phyloP scores from a whole-genome alignment of 2,329 filamentous ascomycete species.

The Dactylellina drechsleri region DNA sequence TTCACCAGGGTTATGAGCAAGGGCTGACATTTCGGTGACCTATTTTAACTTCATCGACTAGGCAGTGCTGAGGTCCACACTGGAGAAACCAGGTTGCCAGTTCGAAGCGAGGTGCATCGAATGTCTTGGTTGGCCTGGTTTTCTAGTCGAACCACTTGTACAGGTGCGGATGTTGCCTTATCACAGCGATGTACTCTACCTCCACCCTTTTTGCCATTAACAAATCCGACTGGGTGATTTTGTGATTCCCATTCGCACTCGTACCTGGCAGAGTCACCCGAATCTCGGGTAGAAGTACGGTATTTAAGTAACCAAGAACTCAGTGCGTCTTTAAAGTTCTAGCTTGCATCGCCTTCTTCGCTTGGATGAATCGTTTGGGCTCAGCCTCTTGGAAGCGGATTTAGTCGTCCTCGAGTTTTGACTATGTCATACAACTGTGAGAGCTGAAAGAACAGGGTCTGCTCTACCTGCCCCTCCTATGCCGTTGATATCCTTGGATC shows the following conservation, averaged over 20 bases:
- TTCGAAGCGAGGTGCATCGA: too few species aligned
- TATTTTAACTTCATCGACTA: slow-evolving; percentile 21
- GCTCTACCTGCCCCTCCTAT: not conserved
- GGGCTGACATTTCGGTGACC: slow-evolving; percentile 38
- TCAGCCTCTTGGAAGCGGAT: slow-evolving; percentile 39
- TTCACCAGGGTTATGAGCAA: slow-evolving; percentile 5
- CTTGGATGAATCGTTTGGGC: slow-evolving; percentile 20
- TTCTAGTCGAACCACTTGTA: too few species aligned
- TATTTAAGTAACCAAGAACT: not conserved
- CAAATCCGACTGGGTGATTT: too few species aligned
- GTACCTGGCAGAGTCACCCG: slow-evolving; percentile 11
- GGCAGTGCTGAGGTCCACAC: slow-evolving; percentile 11
- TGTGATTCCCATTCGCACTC: not conserved
- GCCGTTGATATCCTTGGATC: not conserved
- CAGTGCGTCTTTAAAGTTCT: slow-evolving; percentile 2
- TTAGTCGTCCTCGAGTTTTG: not conserved
- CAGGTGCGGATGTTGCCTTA: too few species aligned
- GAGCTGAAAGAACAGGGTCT: slow-evolving; percentile 10
- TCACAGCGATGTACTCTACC: too few species aligned
- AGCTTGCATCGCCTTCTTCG: slow-evolving; percentile 38
- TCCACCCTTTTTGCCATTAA: too few species aligned
- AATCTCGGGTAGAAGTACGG: slow-evolving; percentile 37
- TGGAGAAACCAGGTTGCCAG: too few species aligned
- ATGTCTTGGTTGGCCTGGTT: too few species aligned
- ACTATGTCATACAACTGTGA: not conserved